Evolutionary conservation across 352 stramenopile species (phyloP), one percentile per base, ranked within the genome.

Genomic region (Globisporangium megalacanthum): DNA sequence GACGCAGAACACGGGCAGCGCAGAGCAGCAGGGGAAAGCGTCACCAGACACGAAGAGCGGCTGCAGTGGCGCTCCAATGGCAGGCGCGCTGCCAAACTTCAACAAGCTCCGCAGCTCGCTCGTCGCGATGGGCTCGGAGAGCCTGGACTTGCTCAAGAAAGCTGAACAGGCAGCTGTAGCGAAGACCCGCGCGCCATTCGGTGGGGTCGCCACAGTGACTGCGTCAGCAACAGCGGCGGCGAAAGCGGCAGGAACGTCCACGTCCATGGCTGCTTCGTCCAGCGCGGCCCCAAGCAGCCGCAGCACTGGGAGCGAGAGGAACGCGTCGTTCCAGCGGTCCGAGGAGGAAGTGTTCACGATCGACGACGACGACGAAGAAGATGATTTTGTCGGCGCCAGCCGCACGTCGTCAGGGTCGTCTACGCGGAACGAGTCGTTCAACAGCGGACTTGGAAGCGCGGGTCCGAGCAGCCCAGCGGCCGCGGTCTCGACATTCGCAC

Each of bases 311-410:
- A 29, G 55, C 13, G 55, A 70, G 6, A 66, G 69, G 7, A 57
- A 63, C 22, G 52, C 50, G 0, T 88, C 76, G 45, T 86, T 83
- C 57, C 71, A 83, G 48, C 65, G 68, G 35, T 76, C 76, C 3
- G 77, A 82, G n/a, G 83, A 92, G 22, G 83, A 89, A 35, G 82
- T 92, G 41, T 92, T 92, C 56, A 86, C 80, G 14, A 92, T 92
- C 55, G 83, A 92, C 64, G 83, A 91, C 46, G 79, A 92, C 15
- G 75, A 89, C 22, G 82, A 81, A 58, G 68, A 88, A 33, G 76
- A 84, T 42, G 73, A 80, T 46, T 76, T 72, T 58, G 63, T 79
- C n/a, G 67, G 68, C 7, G 61, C 49, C 19, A 77, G 74, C n/a
- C 70, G 72, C 31, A 70, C 69, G 17, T 77, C 72, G 33, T 79